Evolutionary conservation across 1,284 basidiomycete species (phyloP).

Genomic region (Marasmius sp.): DNA sequence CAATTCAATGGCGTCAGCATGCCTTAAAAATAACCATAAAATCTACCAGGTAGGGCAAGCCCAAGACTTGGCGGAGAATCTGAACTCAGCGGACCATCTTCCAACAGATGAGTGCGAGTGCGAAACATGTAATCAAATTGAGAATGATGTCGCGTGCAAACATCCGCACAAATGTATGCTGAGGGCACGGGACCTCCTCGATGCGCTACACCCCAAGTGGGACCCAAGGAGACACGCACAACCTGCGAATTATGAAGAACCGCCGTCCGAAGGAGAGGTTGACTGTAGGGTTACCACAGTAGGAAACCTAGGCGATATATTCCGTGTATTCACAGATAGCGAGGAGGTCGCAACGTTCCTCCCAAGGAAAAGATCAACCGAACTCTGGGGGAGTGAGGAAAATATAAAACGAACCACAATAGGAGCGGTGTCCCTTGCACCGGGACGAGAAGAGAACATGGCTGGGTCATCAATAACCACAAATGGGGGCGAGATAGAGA

Average conservation of each 20-base stretch:
- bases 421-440: background rate
- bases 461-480: background rate
- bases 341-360: background rate
- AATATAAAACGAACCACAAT: background rate
- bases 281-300: conserved; percentile 2
- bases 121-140: background rate
- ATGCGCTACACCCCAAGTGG: conserved; percentile 12
- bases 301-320: conserved; percentile 1
- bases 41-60: conserved; percentile 12
- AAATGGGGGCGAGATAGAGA: no score
- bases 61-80: conserved; percentile 1
- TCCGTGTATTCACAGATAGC: conserved; percentile 17
- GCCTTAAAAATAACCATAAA: conserved; percentile 13
- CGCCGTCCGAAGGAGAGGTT: background rate
- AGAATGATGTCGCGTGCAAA: background rate
- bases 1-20: conserved; percentile 4
- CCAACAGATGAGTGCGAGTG: background rate
- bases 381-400: background rate
- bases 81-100: no score
- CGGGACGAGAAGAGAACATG: background rate
- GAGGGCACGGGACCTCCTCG: conserved; percentile 8
- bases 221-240: conserved; percentile 6
- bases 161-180: conserved; percentile 9
- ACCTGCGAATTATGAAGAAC: conserved; percentile 11
- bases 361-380: background rate